A percentile compares a stretch with the other conserved stretches of the same genome.
phyloP scores from a whole-genome alignment of 768 basidiomycete genomes.

The Mycena pura region DNA sequence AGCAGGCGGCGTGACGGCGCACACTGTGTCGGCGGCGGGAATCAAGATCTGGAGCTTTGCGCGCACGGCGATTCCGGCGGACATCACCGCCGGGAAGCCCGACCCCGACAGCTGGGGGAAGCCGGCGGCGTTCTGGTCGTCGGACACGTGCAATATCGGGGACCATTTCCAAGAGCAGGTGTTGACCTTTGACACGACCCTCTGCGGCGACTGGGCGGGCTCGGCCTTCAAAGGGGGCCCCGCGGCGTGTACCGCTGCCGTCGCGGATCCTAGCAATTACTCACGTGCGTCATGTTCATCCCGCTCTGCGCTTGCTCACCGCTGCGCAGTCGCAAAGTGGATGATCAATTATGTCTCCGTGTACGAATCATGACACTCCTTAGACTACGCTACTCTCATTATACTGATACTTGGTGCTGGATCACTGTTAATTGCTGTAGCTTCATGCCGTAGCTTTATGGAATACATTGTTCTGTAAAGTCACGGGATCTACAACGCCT shows the following conservation, averaged over 20 bases:
- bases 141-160: conserved; percentile 54
- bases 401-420: no score
- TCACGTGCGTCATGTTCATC: conserved; percentile 32
- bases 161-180: conserved; percentile 60
- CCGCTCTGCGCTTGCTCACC: conserved; percentile 33
- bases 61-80: conserved; percentile 55
- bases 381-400: no score
- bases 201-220: conserved; percentile 56
- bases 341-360: conserved; percentile 62
- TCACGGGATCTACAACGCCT: conserved; percentile 7
- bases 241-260: conserved; percentile 54
- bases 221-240: conserved; percentile 47
- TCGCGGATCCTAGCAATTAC: conserved; percentile 66
- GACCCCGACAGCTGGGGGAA: conserved; percentile 57
- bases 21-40: conserved; percentile 58
- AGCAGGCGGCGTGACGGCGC: conserved; percentile 60
- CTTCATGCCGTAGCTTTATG: not conserved
- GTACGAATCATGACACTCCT: conserved; percentile 39
- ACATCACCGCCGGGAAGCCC: conserved; percentile 53
- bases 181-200: conserved; percentile 53
- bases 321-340: conserved; percentile 57
- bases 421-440: not conserved
- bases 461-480: not conserved
- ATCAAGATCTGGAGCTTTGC: conserved; percentile 66
- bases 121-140: conserved; percentile 59